Evolutionary conservation across 345 rosid species (phyloP).

Genomic region (Diplotaxis tenuifolia): DNA sequence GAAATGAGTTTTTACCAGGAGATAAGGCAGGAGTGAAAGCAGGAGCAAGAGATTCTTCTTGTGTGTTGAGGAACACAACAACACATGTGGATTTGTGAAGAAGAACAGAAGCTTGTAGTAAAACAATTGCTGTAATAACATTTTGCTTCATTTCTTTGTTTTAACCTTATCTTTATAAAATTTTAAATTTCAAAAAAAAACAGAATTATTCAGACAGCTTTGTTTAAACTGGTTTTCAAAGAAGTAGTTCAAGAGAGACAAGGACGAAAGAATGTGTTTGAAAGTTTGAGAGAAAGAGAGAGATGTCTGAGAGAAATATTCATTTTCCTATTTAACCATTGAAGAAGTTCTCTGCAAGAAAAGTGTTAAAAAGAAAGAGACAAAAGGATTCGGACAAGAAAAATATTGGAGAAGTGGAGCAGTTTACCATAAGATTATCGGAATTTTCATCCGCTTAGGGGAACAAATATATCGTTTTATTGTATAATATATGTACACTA

Average conservation of each 20-base stretch:
- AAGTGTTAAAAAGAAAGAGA: constrained; percentile 32
- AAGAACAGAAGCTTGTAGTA: constrained; percentile 37
- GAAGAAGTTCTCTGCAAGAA: constrained; percentile 22
- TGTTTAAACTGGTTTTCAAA: background rate
- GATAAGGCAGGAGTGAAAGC: constrained; percentile 52
- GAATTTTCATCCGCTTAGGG: background rate
- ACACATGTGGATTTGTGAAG: constrained; percentile 46
- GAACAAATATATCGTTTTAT: no score
- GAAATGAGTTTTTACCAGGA: constrained; percentile 55
- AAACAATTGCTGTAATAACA: constrained; percentile 41
- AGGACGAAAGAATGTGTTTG: constrained; percentile 29
- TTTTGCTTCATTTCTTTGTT: constrained; percentile 45
- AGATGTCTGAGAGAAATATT: constrained; percentile 15
- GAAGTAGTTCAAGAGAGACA: constrained; percentile 3
- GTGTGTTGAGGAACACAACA: constrained; percentile 38
- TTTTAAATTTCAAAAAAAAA: constrained; percentile 9
- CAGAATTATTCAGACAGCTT: constrained; percentile 1
- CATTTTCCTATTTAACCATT: constrained; percentile 17
- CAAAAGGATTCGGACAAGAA: constrained; percentile 32
- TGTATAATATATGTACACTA: no score
- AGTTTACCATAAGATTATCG: constrained; percentile 25
- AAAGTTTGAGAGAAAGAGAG: constrained; percentile 7
- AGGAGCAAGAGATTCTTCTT: constrained; percentile 36
- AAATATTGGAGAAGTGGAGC: constrained; percentile 30
- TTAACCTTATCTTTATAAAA: no score